These are phyloP conservation scores for Tilletia caries DNA, from an alignment of 1,284 basidiomycete species.

Conservation along the genomic window DNA sequence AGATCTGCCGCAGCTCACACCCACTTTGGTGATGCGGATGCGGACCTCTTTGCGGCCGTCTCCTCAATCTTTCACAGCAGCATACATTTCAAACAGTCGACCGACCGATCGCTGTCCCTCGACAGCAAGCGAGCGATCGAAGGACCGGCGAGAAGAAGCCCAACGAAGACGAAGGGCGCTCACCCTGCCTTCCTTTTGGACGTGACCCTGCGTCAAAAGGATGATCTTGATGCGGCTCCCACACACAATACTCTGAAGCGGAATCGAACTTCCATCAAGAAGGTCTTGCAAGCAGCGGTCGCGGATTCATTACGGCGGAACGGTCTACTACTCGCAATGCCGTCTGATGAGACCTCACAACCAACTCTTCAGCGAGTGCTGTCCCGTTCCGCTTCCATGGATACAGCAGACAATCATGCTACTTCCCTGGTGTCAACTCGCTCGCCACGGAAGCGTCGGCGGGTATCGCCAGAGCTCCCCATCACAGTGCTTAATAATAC, in stretches of 20 bases:
- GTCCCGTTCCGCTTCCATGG: no score
- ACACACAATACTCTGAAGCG: neutral
- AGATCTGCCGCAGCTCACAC: neutral
- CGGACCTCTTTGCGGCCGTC: neutral
- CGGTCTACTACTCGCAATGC: no score
- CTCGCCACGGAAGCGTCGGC: no score
- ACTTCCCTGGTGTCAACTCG: no score
- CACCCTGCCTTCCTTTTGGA: neutral
- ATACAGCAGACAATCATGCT: no score
- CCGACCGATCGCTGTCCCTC: no score
- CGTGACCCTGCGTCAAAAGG: neutral
- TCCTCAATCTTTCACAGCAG: neutral
- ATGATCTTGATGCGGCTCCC: neutral
- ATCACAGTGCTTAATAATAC: neutral
- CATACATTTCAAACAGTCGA: neutral
- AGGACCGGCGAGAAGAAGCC: neutral
- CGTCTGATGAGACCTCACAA: no score
- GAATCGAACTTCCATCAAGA: neutral
- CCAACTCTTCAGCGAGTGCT: no score
- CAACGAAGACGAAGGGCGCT: neutral
- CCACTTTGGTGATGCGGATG: neutral
- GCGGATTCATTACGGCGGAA: no score
- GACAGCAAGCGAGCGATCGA: neutral
- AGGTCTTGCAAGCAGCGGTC: neutral
- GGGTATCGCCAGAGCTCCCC: no score